Evolutionary conservation across 169 alveolate genomes (phyloP).

Genomic region (Plasmodium gaboni): DNA sequence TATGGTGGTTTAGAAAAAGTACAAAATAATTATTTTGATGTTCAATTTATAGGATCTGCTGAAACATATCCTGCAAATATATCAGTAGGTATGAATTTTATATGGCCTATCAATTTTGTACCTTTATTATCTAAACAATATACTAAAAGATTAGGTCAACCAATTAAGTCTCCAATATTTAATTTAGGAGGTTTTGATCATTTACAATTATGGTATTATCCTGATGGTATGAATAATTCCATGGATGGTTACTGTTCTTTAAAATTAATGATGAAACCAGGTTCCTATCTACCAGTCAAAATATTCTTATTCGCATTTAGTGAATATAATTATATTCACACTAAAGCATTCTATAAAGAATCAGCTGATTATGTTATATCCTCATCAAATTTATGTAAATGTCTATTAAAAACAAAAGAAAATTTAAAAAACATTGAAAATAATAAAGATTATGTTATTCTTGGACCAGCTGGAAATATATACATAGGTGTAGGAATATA

Average conservation of each 20-base stretch:
- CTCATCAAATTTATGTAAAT: conserved; percentile 79
- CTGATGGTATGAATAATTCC: conserved; percentile 87
- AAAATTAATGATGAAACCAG: conserved; percentile 88
- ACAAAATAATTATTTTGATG: conserved; percentile 86
- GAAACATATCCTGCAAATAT: conserved; percentile 86
- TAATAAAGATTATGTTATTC: conserved; percentile 85
- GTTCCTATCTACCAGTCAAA: conserved; percentile 88
- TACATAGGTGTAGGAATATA: conserved; percentile 88
- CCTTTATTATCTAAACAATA: conserved; percentile 86
- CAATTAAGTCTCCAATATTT: conserved; percentile 86
- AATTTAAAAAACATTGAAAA: conserved; percentile 75
- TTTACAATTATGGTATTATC: conserved; percentile 90
- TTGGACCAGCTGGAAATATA: conserved; percentile 91
- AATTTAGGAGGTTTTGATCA: conserved; percentile 91
- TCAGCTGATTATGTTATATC: conserved; percentile 84
- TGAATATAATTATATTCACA: conserved; percentile 82
- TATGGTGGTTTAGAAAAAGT: conserved; percentile 83
- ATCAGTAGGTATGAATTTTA: conserved; percentile 86
- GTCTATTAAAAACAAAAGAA: conserved; percentile 76
- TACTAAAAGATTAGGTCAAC: conserved; percentile 87
- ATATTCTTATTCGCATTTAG: conserved; percentile 85
- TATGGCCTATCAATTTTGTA: conserved; percentile 90
- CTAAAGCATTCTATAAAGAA: conserved; percentile 86
- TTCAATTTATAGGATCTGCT: conserved; percentile 88
- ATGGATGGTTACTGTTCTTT: conserved; percentile 86